Conservation (phyloP, 2,329 filamentous ascomycete species). For the Phialocephala sp. region DNA sequence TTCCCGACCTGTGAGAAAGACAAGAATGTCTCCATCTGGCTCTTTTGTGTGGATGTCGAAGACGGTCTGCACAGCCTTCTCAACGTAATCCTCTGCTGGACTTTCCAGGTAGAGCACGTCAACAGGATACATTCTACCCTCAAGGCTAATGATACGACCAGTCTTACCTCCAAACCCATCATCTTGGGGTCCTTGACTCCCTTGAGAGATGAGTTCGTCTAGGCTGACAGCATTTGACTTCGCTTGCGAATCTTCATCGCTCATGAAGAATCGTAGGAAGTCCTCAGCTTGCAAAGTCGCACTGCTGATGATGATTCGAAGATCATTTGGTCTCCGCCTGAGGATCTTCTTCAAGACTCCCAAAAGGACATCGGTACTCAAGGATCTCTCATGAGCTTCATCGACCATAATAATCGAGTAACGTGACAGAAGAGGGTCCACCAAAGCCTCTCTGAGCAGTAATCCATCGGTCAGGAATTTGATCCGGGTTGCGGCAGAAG, state of each 20-base stretch:
- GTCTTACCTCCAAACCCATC: slow-evolving; percentile 45
- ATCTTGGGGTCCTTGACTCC: slow-evolving; percentile 33
- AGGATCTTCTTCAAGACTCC: slow-evolving; percentile 91
- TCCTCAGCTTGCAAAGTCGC: slow-evolving; percentile 90
- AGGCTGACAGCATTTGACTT: slow-evolving; percentile 42
- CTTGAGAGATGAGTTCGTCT: slow-evolving; percentile 40
- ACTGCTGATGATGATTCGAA: slow-evolving; percentile 90
- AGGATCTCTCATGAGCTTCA: slow-evolving; percentile 91
- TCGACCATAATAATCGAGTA: slow-evolving; percentile 99
- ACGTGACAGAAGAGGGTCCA: slow-evolving; percentile 86
- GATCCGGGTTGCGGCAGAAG: slow-evolving; percentile 82
- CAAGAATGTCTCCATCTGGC: slow-evolving; percentile 81
- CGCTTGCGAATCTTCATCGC: slow-evolving; percentile 44
- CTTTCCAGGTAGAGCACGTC: slow-evolving; percentile 81
- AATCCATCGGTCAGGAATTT: slow-evolving; percentile 96
- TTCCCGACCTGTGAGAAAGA: slow-evolving; percentile 91
- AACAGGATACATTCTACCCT: slow-evolving; percentile 88
- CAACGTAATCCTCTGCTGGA: slow-evolving; percentile 85
- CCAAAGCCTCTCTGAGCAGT: slow-evolving; percentile 86
- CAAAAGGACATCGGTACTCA: slow-evolving; percentile 90
- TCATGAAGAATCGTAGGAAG: slow-evolving; percentile 78
- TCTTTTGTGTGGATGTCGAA: slow-evolving; percentile 88
- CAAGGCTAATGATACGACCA: slow-evolving; percentile 78
- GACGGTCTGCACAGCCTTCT: slow-evolving; percentile 80
- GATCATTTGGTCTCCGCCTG: slow-evolving; percentile 72